Conservation (phyloP, 495 filamentous ascomycete species). For the Saxophila tyrrhenica region DNA sequence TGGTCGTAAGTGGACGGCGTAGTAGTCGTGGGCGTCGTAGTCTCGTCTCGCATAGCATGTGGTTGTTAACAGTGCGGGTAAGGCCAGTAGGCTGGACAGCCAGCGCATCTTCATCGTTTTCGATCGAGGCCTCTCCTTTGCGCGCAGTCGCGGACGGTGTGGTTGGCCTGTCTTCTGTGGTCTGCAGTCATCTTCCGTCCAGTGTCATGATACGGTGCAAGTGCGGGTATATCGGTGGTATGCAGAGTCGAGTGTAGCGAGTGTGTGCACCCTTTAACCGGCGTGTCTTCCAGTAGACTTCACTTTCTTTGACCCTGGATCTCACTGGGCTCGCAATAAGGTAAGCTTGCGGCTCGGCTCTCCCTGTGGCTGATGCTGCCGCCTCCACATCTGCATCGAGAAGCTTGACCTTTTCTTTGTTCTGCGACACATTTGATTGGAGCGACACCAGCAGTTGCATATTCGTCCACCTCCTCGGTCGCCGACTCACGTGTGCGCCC, state of each 20-base stretch:
- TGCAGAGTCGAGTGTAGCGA: background rate
- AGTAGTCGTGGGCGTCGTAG: constrained; percentile 72
- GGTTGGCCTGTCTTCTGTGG: background rate
- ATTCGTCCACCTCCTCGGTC: too few relatives aligned
- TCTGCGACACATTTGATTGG: too few relatives aligned
- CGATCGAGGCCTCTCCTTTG: background rate
- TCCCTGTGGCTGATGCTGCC: too few relatives aligned
- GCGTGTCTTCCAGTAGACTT: too few relatives aligned
- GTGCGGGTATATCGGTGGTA: background rate
- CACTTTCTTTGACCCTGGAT: too few relatives aligned
- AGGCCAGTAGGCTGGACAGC: background rate
- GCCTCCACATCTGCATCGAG: background rate
- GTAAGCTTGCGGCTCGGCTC: too few relatives aligned
- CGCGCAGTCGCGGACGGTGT: background rate
- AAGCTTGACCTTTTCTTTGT: background rate
- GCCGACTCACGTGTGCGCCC: too few relatives aligned
- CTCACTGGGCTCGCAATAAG: too few relatives aligned
- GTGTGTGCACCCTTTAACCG: too few relatives aligned
- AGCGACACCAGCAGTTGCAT: too few relatives aligned
- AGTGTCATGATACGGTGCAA: background rate
- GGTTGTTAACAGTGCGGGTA: constrained; percentile 19
- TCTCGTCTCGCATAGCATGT: constrained; percentile 24
- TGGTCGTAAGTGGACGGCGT: constrained; percentile 70
- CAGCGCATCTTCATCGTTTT: constrained; percentile 3
- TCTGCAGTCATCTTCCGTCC: background rate